These are phyloP conservation scores for Neurospora sp. DNA, from an alignment of 495 filamentous ascomycete species.

Conservation along the genomic window DNA sequence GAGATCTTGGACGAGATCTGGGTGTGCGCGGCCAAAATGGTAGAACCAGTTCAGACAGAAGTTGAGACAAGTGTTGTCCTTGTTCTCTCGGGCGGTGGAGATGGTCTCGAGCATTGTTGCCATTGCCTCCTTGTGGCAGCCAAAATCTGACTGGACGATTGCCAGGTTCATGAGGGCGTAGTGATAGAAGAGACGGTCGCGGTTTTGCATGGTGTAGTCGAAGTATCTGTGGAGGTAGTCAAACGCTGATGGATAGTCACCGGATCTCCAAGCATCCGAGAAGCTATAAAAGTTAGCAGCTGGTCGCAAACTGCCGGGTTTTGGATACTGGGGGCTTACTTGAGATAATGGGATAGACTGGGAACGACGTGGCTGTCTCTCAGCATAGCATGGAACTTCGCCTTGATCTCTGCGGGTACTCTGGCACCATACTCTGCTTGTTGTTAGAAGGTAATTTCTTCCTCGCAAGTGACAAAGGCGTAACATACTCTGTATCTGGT, in stretches of 20 bases:
- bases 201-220: slow-evolving; percentile 88
- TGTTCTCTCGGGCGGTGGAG: slow-evolving; percentile 80
- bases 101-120: slow-evolving; percentile 89
- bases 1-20: slow-evolving; percentile 58
- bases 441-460: background rate
- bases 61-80: slow-evolving; percentile 85
- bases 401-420: slow-evolving; percentile 56
- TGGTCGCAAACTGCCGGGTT: slow-evolving; percentile 11
- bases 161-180: slow-evolving; percentile 93
- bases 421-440: slow-evolving; percentile 43
- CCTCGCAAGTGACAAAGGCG: background rate
- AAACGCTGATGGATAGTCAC: slow-evolving; percentile 82
- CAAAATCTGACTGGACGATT: slow-evolving; percentile 91
- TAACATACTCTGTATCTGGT: slow-evolving; percentile 67
- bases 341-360: slow-evolving; percentile 66
- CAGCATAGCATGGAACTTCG: slow-evolving; percentile 56
- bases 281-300: slow-evolving; percentile 41
- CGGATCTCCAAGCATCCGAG: slow-evolving; percentile 81
- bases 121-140: slow-evolving; percentile 82
- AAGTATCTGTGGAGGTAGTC: slow-evolving; percentile 93
- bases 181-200: slow-evolving; percentile 79
- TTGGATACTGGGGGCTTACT: slow-evolving; percentile 31
- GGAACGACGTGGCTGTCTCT: slow-evolving; percentile 56
- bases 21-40: slow-evolving; percentile 81
- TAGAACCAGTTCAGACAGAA: slow-evolving; percentile 97